Evolutionary conservation across 176 grass and related monocot species (phyloP).

Genomic region (Carex littledalei): DNA sequence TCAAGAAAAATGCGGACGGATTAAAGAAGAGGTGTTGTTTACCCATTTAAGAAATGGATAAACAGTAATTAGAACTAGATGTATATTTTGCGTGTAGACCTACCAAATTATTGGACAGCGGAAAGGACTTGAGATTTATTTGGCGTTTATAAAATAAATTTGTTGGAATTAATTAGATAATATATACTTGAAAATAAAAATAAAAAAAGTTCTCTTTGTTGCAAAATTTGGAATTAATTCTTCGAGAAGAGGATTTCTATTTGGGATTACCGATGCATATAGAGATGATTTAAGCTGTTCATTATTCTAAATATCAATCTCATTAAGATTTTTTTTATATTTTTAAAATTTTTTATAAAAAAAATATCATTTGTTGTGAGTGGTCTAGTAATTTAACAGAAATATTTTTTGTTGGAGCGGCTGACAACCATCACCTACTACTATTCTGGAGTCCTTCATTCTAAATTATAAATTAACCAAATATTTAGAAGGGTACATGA

Average conservation of each 20-base stretch:
- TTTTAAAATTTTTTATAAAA: no score
- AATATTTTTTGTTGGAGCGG: no score
- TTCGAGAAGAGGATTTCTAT: not conserved
- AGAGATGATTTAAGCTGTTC: no score
- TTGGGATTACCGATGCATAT: not conserved
- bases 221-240: not conserved
- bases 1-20: not conserved
- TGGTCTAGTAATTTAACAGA: no score
- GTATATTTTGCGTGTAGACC: not conserved
- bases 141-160: not conserved
- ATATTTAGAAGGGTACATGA: no score
- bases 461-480: no score
- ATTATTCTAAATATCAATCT: no score
- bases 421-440: no score
- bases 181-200: not conserved
- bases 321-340: no score
- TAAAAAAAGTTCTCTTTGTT: not conserved
- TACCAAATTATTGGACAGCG: not conserved
- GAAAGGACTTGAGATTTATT: not conserved
- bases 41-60: slow-evolving; percentile 1
- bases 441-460: no score
- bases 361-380: no score
- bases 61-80: not conserved
- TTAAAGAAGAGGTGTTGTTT: not conserved
- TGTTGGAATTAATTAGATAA: not conserved